Percentiles rank a stretch among this genome's conserved stretches.
Evolutionary conservation across 371 early-diverging fungal genomes (phyloP).

Genomic region (Thermomucor indicae-seudaticae): DNA sequence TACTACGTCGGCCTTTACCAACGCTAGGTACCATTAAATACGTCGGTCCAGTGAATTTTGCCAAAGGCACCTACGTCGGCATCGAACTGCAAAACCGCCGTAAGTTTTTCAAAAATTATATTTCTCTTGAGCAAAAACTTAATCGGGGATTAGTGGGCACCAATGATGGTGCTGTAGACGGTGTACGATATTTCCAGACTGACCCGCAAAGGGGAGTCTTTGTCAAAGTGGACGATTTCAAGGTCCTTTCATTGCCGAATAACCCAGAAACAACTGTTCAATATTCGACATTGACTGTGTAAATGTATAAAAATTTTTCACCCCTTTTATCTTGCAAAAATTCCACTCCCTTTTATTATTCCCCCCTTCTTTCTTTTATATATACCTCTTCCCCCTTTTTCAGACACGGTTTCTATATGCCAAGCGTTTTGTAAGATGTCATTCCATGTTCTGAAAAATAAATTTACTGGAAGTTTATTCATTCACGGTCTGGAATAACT

Average conservation of each 20-base stretch:
- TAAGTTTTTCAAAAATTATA: constrained; percentile 17
- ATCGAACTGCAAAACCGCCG: constrained; percentile 40
- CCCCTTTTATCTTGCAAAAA: no score
- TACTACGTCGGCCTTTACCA: constrained; percentile 35
- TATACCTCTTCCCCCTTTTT: background rate
- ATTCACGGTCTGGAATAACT: constrained; percentile 28
- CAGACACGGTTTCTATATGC: no score
- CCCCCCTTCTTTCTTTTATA: background rate
- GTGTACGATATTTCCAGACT: constrained; percentile 35
- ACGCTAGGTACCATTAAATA: constrained; percentile 39
- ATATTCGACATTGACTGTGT: no score
- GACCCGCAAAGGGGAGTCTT: constrained; percentile 37
- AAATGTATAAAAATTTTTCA: no score
- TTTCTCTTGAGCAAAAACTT: constrained; percentile 9
- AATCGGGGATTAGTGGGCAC: constrained; percentile 27
- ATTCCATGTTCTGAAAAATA: no score
- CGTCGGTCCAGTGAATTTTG: constrained; percentile 36
- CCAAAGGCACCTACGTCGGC: constrained; percentile 44
- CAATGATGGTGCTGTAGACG: constrained; percentile 34
- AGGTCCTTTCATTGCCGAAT: constrained; percentile 14
- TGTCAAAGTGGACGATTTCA: constrained; percentile 32
- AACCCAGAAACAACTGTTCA: no score
- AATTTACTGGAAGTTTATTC: constrained; percentile 1
- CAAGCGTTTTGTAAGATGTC: no score
- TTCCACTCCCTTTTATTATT: no score